These are phyloP conservation scores for Emiliania huxleyi DNA, from an alignment of 78 protist species.

Conservation along the genomic window DNA sequence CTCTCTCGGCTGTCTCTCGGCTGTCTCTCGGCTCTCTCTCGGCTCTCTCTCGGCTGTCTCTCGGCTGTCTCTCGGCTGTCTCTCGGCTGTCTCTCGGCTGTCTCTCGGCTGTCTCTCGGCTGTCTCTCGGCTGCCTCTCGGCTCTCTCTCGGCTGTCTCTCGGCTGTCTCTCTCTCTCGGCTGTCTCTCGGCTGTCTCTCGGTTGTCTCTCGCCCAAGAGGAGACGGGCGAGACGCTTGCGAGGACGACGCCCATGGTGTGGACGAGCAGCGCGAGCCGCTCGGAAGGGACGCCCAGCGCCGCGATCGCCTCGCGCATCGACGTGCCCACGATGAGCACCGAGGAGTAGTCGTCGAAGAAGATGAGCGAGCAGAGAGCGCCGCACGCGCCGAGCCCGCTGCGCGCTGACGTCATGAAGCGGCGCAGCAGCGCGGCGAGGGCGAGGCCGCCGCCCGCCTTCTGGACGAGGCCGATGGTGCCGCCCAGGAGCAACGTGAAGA, in stretches of 20 bases:
- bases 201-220: too few species aligned
- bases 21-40: too few species aligned
- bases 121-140: too few species aligned
- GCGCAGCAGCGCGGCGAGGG: not conserved
- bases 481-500: conserved; percentile 20
- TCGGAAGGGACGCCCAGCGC: not conserved
- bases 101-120: too few species aligned
- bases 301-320: not conserved
- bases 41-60: too few species aligned
- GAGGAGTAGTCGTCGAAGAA: conserved; percentile 11
- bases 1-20: too few species aligned
- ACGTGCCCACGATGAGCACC: conserved; percentile 12
- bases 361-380: not conserved
- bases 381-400: not conserved
- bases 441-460: not conserved
- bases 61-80: too few species aligned
- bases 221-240: conserved; percentile 31
- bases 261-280: conserved; percentile 2
- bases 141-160: too few species aligned
- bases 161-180: too few species aligned
- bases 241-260: not conserved
- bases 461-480: conserved; percentile 8
- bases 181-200: too few species aligned
- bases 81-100: too few species aligned
- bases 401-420: not conserved